These are phyloP conservation scores for Fonsecaea monophora DNA, from an alignment of 2,329 filamentous ascomycete species.

Conservation along the genomic window DNA sequence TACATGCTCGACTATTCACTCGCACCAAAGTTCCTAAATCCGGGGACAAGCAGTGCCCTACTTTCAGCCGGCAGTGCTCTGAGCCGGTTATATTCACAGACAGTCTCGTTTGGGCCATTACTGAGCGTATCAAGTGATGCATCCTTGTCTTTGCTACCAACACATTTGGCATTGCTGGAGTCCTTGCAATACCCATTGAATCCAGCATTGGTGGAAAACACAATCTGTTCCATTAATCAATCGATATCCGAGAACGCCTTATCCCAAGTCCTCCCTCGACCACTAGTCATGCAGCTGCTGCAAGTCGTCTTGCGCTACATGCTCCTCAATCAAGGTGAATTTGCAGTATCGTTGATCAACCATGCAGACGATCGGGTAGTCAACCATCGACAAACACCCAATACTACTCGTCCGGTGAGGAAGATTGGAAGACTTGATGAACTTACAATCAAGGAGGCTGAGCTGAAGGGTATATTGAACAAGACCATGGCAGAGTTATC, in stretches of 20 bases:
- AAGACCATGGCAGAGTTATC: constrained; percentile 81
- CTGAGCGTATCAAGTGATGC: constrained; percentile 37
- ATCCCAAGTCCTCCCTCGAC: constrained; percentile 78
- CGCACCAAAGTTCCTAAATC: constrained; percentile 79
- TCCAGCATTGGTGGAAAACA: constrained; percentile 70
- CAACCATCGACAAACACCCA: constrained; percentile 67
- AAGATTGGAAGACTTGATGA: constrained; percentile 56
- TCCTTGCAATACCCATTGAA: constrained; percentile 75
- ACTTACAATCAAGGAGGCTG: constrained; percentile 81
- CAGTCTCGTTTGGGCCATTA: constrained; percentile 43
- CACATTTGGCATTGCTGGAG: constrained; percentile 40
- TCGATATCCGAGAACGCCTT: constrained; percentile 84
- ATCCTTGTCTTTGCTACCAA: constrained; percentile 43
- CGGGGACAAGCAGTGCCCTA: constrained; percentile 78
- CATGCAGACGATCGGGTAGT: constrained; percentile 82
- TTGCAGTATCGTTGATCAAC: constrained; percentile 82
- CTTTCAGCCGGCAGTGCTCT: constrained; percentile 89
- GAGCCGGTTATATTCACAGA: constrained; percentile 72
- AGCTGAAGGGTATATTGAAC: constrained; percentile 76
- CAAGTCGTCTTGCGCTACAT: constrained; percentile 84
- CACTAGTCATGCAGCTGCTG: constrained; percentile 77
- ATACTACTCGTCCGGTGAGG: constrained; percentile 47
- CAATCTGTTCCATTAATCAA: constrained; percentile 76
- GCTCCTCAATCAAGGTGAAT: constrained; percentile 85
- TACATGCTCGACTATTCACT: constrained; percentile 67